These are phyloP conservation scores for Tieghemostelium lacteum DNA, from an alignment of 78 protist genomes.

Conservation along the genomic window DNA sequence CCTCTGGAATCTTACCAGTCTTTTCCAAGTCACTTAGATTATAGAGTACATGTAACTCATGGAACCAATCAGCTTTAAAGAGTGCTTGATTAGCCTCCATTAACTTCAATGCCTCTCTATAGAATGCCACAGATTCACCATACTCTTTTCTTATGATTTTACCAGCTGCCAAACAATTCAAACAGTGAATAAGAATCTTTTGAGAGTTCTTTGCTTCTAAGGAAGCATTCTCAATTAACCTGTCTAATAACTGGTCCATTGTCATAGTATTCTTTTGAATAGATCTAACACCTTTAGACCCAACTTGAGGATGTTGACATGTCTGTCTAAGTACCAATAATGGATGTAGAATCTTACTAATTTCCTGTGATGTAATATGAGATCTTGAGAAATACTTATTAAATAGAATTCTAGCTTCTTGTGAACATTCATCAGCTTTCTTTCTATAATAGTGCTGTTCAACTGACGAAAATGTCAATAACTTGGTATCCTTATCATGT, in stretches of 20 bases:
- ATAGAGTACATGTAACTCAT: conserved; percentile 36
- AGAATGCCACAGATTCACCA: conserved; percentile 5
- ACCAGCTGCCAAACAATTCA: conserved; percentile 74
- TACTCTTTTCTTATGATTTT: conserved; percentile 19
- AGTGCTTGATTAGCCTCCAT: conserved; percentile 3
- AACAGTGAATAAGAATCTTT: conserved; percentile 8
- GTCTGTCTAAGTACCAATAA: conserved; percentile 55
- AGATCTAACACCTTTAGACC: conserved; percentile 9
- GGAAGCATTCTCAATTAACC: conserved; percentile 67
- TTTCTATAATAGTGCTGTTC: conserved; percentile 55
- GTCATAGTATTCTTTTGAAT: conserved; percentile 68
- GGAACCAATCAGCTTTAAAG: conserved; percentile 51
- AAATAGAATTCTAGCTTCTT: conserved; percentile 28
- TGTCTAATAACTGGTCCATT: conserved; percentile 65
- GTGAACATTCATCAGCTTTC: conserved; percentile 61
- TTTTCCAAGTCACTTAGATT: conserved; percentile 9
- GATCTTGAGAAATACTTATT: conserved; percentile 4
- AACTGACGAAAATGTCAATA: conserved; percentile 42
- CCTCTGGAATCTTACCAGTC: neutral
- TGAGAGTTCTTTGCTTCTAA: conserved; percentile 40
- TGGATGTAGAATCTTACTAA: conserved; percentile 38
- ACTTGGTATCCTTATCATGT: conserved; percentile 36
- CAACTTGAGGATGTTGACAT: conserved; percentile 80
- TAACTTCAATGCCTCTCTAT: conserved; percentile 9
- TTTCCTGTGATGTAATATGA: conserved; percentile 5